These are phyloP conservation scores for Brassica juncea DNA, from an alignment of 345 rosid species.

Conservation along the genomic window DNA sequence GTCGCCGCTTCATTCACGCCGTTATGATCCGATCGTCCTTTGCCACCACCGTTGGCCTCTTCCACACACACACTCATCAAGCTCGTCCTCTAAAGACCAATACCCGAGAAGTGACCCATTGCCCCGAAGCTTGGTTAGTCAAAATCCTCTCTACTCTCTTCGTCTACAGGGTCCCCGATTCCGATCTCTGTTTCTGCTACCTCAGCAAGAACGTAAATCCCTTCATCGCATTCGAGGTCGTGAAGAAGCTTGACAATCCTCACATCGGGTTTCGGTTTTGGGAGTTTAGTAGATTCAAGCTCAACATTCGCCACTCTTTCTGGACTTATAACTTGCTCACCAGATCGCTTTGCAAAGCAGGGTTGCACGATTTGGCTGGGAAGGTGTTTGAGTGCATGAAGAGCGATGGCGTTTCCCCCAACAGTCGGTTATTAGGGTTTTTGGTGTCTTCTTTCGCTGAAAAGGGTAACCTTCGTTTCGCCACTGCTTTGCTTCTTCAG, in stretches of 20 bases:
- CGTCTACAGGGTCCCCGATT: conserved; percentile 42
- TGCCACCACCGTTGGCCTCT: conserved; percentile 41
- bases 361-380: conserved; percentile 55
- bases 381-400: conserved; percentile 62
- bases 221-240: conserved; percentile 60
- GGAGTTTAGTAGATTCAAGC: conserved; percentile 63
- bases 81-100: conserved; percentile 39
- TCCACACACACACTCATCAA: conserved; percentile 49
- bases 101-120: conserved; percentile 36
- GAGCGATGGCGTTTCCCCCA: conserved; percentile 64
- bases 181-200: conserved; percentile 52
- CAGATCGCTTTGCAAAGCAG: conserved; percentile 61
- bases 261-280: conserved; percentile 60
- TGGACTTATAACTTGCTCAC: conserved; percentile 61
- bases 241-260: conserved; percentile 58
- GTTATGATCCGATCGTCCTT: conserved; percentile 66
- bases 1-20: conserved; percentile 6
- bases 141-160: conserved; percentile 69
- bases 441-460: conserved; percentile 52
- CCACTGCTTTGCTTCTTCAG: conserved; percentile 55
- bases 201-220: conserved; percentile 62
- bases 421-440: conserved; percentile 49
- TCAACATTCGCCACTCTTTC: conserved; percentile 53
- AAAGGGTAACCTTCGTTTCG: conserved; percentile 50
- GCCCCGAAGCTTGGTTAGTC: conserved; percentile 67